Evolutionary conservation across 2,329 filamentous ascomycete genomes (phyloP).

Genomic region (Phoma sp.): DNA sequence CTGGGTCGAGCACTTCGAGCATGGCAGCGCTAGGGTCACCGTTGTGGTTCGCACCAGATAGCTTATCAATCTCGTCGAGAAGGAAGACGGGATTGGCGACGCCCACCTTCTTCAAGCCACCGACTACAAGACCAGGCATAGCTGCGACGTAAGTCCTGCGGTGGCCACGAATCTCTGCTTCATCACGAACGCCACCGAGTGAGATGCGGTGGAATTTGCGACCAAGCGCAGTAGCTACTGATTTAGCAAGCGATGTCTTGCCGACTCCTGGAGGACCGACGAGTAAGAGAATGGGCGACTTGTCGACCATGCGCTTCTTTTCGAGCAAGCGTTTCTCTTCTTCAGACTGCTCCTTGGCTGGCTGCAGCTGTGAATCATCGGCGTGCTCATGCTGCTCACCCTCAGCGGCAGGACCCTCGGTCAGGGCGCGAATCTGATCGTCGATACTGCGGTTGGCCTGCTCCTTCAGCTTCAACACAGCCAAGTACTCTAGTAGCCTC

Average conservation of each 20-base stretch:
- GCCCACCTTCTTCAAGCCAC: constrained; percentile 91
- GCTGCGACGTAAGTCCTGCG: constrained; percentile 95
- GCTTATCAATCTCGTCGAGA: constrained; percentile 97
- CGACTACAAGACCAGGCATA: constrained; percentile 96
- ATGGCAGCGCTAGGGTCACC: constrained; percentile 96
- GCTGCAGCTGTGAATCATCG: constrained; percentile 51
- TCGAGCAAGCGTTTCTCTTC: constrained; percentile 75
- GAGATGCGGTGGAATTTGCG: constrained; percentile 98
- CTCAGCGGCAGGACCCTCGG: constrained; percentile 48
- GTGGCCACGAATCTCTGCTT: constrained; percentile 95
- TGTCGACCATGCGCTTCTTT: constrained; percentile 86
- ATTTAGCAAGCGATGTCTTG: constrained; percentile 94
- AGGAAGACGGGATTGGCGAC: constrained; percentile 95
- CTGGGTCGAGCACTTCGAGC: constrained; percentile 95
- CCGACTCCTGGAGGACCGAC: constrained; percentile 93
- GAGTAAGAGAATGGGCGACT: constrained; percentile 91
- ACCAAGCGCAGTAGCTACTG: constrained; percentile 87
- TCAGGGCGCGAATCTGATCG: constrained; percentile 69
- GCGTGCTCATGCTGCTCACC: constrained; percentile 48
- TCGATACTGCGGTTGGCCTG: constrained; percentile 84
- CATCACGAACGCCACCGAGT: constrained; percentile 91
- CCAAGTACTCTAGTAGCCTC: constrained; percentile 90
- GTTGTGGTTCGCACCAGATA: constrained; percentile 88
- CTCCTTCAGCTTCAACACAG: constrained; percentile 94
- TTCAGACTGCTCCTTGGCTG: constrained; percentile 44